These are phyloP conservation scores for Hericium erinaceus DNA, from an alignment of 768 basidiomycete genomes.

Conservation along the genomic window DNA sequence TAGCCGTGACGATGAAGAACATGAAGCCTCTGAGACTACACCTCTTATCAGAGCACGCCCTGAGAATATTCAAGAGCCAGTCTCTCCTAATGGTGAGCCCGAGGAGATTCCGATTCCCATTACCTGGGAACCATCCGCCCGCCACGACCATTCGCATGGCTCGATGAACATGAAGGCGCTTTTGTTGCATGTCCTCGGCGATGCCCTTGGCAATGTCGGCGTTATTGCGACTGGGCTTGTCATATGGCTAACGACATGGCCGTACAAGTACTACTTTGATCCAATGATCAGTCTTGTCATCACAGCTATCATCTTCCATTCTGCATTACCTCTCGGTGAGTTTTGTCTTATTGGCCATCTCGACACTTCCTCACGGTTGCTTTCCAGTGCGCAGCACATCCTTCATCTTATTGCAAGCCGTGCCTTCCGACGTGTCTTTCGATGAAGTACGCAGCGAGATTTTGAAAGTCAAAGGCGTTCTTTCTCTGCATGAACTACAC, in stretches of 20 bases:
- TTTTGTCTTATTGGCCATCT: not conserved
- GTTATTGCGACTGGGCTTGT: slow-evolving; percentile 92
- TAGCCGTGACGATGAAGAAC: not conserved
- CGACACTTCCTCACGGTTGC: slow-evolving; percentile 6
- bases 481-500: slow-evolving; percentile 89
- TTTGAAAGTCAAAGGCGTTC: slow-evolving; percentile 71
- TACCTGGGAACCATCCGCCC: slow-evolving; percentile 9
- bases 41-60: not conserved
- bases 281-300: slow-evolving; percentile 91
- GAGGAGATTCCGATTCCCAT: not conserved
- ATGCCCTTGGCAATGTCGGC: slow-evolving; percentile 96
- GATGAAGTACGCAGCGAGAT: slow-evolving; percentile 85
- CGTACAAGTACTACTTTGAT: slow-evolving; percentile 86
- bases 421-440: slow-evolving; percentile 80
- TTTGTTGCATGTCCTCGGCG: slow-evolving; percentile 88
- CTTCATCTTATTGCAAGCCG: slow-evolving; percentile 91
- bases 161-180: slow-evolving; percentile 99
- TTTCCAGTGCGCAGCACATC: slow-evolving; percentile 74
- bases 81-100: no score
- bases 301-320: slow-evolving; percentile 93
- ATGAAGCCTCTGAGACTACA: not conserved
- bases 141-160: slow-evolving; percentile 40
- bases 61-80: no score
- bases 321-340: slow-evolving; percentile 82
- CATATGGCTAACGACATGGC: slow-evolving; percentile 84